These are phyloP conservation scores for Liriodendron chinense DNA, from an alignment of 164 flowering plant species.

Conservation along the genomic window DNA sequence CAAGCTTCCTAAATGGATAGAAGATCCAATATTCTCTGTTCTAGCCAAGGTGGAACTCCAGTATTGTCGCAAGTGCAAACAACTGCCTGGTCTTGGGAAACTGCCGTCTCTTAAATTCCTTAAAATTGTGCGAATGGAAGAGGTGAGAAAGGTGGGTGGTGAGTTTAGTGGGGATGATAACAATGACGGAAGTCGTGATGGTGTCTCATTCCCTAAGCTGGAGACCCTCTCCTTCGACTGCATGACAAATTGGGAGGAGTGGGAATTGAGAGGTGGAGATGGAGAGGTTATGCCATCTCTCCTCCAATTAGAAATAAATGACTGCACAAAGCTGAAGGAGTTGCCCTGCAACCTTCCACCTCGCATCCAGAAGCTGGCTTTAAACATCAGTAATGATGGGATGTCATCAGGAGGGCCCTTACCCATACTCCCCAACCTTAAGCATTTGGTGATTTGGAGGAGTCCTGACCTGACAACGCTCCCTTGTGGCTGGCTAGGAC, in stretches of 20 bases:
- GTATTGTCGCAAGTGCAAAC: neutral
- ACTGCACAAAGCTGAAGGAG: neutral
- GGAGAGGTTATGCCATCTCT: neutral
- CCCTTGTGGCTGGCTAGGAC: too few relatives aligned
- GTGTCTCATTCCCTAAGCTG: neutral
- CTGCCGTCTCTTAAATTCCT: neutral
- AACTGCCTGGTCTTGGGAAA: neutral
- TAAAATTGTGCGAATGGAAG: accelerated
- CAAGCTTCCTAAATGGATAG: neutral
- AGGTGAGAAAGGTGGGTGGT: neutral
- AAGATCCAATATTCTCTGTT: neutral
- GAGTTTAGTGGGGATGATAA: neutral
- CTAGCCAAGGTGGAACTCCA: neutral
- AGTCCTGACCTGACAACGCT: too few relatives aligned
- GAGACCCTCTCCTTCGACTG: accelerated
- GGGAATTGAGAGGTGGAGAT: neutral
- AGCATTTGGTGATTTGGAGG: too few relatives aligned
- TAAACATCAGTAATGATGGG: too few relatives aligned
- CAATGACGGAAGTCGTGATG: neutral
- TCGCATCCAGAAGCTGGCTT: too few relatives aligned
- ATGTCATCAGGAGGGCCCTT: too few relatives aligned
- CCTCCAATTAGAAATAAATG: accelerated
- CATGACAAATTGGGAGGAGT: neutral
- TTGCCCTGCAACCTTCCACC: neutral
- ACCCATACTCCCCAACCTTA: too few relatives aligned